Conservation (phyloP, 202 grass and related monocot species). For the Digitaria exilis region DNA sequence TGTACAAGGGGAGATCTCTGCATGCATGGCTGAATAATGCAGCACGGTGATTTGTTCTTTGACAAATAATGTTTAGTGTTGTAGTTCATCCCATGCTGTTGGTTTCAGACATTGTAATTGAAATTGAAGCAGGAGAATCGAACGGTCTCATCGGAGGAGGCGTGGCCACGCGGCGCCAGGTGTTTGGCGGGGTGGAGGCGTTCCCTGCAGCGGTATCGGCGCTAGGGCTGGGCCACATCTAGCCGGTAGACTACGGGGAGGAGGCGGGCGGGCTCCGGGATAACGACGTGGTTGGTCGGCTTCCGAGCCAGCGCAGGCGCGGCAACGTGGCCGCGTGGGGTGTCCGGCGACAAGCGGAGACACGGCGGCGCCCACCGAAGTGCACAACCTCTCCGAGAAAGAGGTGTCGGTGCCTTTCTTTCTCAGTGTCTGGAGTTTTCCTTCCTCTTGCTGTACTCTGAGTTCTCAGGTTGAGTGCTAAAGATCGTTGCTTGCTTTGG, state of each 20-base stretch:
- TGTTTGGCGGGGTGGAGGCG: conserved; percentile 36
- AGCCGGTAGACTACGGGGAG: conserved; percentile 21
- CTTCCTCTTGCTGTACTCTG: conserved; percentile 11
- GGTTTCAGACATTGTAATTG: no score
- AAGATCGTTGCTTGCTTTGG: conserved; percentile 24
- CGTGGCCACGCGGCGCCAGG: conserved; percentile 33
- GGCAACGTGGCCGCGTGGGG: conserved; percentile 44
- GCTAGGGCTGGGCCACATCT: conserved; percentile 26
- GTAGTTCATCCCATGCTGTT: no score
- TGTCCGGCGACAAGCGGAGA: conserved; percentile 79
- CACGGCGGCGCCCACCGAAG: conserved; percentile 76
- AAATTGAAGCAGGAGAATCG: no score
- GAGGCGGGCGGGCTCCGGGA: conserved; percentile 46
- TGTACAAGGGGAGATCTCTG: no score
- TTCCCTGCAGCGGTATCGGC: conserved; percentile 28
- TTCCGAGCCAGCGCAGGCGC: conserved; percentile 42
- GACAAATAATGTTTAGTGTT: no score
- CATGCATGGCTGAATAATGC: no score
- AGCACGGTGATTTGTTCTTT: no score
- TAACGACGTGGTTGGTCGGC: conserved; percentile 65
- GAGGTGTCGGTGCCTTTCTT: conserved; percentile 21
- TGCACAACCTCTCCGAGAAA: conserved; percentile 94
- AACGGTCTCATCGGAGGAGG: not conserved
- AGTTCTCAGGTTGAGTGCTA: not conserved
- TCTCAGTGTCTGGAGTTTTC: not conserved